These are phyloP conservation scores for Mortierella sp. DNA, from an alignment of 371 early-diverging fungal species.

Conservation along the genomic window DNA sequence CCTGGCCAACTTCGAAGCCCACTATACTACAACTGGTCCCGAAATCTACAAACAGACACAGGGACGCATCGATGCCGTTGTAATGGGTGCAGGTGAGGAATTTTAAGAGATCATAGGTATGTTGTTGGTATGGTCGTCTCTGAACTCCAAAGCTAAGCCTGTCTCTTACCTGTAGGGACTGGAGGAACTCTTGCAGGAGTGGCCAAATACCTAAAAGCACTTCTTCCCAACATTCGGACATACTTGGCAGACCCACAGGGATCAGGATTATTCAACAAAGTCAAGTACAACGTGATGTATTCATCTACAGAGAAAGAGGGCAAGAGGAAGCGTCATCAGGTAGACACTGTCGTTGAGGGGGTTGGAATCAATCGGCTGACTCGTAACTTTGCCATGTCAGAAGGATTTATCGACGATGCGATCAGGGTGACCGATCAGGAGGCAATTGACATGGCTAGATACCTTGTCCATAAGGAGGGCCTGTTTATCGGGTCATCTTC, in stretches of 20 bases:
- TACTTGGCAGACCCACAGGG: slow-evolving; percentile 94
- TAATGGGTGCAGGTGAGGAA: slow-evolving; percentile 78
- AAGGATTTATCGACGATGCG: slow-evolving; percentile 84
- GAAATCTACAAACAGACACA: slow-evolving; percentile 85
- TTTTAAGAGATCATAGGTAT: not conserved
- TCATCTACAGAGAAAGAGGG: slow-evolving; percentile 91
- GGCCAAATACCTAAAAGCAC: slow-evolving; percentile 80
- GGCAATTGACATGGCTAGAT: slow-evolving; percentile 92
- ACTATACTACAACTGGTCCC: slow-evolving; percentile 88
- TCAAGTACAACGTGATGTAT: slow-evolving; percentile 92
- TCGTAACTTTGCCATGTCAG: slow-evolving; percentile 77
- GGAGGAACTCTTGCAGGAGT: slow-evolving; percentile 96
- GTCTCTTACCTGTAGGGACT: slow-evolving; percentile 66
- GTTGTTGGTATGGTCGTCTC: no score
- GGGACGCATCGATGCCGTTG: slow-evolving; percentile 82
- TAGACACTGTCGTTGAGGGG: slow-evolving; percentile 97
- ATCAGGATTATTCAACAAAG: slow-evolving; percentile 91
- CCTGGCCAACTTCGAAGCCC: slow-evolving; percentile 82
- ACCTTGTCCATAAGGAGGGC: slow-evolving; percentile 86
- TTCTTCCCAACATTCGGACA: slow-evolving; percentile 67
- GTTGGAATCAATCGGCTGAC: slow-evolving; percentile 97
- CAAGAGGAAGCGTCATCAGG: slow-evolving; percentile 90
- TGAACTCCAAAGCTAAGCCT: no score
- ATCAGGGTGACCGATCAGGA: slow-evolving; percentile 90
- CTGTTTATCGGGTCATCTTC: slow-evolving; percentile 93